Conservation (phyloP, 305 asterid species). For the Coffea humblotiana region DNA sequence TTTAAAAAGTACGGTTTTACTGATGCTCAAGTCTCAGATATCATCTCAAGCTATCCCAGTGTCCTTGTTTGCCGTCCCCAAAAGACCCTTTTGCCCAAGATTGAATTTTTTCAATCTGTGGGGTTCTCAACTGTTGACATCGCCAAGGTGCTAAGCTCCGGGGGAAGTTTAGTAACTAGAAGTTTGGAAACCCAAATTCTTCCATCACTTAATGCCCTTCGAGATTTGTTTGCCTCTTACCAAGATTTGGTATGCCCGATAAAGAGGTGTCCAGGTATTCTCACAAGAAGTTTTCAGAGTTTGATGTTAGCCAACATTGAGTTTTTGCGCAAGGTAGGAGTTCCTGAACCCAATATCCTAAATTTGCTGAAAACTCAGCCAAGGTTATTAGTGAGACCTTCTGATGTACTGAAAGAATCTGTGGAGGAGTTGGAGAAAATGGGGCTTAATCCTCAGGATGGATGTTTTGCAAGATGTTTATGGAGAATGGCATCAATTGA, state of each 20-base stretch:
- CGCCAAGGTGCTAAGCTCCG: neutral
- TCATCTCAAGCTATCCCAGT: constrained; percentile 10
- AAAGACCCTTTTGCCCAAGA: constrained; percentile 27
- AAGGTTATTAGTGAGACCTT: neutral
- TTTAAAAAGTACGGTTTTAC: constrained; percentile 15
- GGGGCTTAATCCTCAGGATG: constrained; percentile 10
- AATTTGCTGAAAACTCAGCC: constrained; percentile 15
- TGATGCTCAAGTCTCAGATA: constrained; percentile 16
- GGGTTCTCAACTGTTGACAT: constrained; percentile 18
- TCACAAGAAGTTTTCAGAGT: constrained; percentile 7
- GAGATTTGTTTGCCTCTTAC: constrained; percentile 4
- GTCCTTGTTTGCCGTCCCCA: constrained; percentile 18
- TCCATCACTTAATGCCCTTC: constrained; percentile 9
- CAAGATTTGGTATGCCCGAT: constrained; percentile 9
- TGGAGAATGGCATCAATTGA: constrained; percentile 17
- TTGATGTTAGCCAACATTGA: constrained; percentile 14
- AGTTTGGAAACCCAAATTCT: constrained; percentile 16
- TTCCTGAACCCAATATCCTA: constrained; percentile 17
- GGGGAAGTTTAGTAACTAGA: constrained; percentile 5
- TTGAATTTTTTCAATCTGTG: constrained; percentile 20
- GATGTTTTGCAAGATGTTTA: constrained; percentile 20
- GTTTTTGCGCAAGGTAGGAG: constrained; percentile 18
- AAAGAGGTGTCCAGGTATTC: constrained; percentile 10
- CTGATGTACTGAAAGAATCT: neutral
- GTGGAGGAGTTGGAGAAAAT: constrained; percentile 29